Conservation (phyloP, 140 eudicot genomes). For the Erigeron philadelphicus region DNA sequence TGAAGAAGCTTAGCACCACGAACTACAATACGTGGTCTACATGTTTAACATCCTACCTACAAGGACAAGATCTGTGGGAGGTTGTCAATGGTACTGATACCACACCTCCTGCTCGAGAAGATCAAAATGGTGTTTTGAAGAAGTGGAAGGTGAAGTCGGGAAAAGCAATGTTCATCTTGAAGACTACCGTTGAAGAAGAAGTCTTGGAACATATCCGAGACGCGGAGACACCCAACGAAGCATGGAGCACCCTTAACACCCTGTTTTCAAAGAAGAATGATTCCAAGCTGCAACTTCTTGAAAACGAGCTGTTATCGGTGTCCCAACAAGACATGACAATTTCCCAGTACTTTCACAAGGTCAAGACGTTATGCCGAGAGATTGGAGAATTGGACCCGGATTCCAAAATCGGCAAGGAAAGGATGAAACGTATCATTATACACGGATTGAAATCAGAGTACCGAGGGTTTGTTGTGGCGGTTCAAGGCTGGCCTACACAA, state of each 20-base stretch:
- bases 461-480: no score
- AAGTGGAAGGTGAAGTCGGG: background rate
- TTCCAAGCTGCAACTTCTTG: background rate
- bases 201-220: background rate
- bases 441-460: no score
- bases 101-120: no score
- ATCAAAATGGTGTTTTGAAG: no score
- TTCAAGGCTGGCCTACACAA: no score
- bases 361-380: background rate
- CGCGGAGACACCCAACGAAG: background rate
- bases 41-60: no score
- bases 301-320: constrained; percentile 9
- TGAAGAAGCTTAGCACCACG: no score
- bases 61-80: no score
- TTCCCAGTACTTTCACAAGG: constrained; percentile 4
- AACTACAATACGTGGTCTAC: no score
- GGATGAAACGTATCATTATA: no score
- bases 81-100: no score
- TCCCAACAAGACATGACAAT: background rate
- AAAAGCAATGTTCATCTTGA: background rate
- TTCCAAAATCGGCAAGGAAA: no score
- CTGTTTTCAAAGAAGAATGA: background rate
- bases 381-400: background rate
- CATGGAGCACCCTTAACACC: background rate
- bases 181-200: background rate